A percentile compares a stretch with the other conserved stretches of the same genome.
Evolutionary conservation across 2,329 filamentous ascomycete genomes (phyloP).

Genomic region (Stagonosporopsis chrysanthemi): DNA sequence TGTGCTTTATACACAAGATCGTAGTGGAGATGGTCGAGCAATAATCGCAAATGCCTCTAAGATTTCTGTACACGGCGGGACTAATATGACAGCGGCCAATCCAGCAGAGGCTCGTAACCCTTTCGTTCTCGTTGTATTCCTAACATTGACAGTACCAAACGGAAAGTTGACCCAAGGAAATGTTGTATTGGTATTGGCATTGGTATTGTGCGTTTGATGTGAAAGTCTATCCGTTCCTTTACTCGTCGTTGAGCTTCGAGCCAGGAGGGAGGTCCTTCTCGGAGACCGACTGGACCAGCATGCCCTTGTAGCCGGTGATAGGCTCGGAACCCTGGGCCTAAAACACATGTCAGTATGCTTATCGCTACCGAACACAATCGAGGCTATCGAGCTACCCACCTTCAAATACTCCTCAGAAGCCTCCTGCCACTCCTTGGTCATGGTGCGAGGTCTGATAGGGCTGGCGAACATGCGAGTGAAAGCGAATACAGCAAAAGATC

Average conservation of each 20-base stretch:
- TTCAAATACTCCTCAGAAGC: slow-evolving; percentile 91
- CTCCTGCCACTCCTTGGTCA: slow-evolving; percentile 98
- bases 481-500: slow-evolving; percentile 75
- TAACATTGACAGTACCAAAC: slow-evolving; percentile 49
- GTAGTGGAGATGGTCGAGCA: slow-evolving; percentile 26
- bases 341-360: slow-evolving; percentile 26
- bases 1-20: slow-evolving; percentile 25
- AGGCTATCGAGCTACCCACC: slow-evolving; percentile 63
- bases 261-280: slow-evolving; percentile 39
- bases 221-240: slow-evolving; percentile 31
- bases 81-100: slow-evolving; percentile 47
- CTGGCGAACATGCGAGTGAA: slow-evolving; percentile 72
- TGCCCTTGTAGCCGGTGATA: slow-evolving; percentile 51
- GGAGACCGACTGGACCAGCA: slow-evolving; percentile 51
- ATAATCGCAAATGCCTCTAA: slow-evolving; percentile 44
- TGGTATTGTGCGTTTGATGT: slow-evolving; percentile 41
- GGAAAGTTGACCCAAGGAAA: slow-evolving; percentile 48
- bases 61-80: slow-evolving; percentile 49
- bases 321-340: slow-evolving; percentile 49
- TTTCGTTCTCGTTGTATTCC: slow-evolving; percentile 38
- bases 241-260: slow-evolving; percentile 44
- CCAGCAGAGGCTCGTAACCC: slow-evolving; percentile 33
- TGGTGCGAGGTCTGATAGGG: slow-evolving; percentile 75
- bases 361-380: background rate
- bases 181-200: slow-evolving; percentile 39